phyloP scores from a whole-genome alignment of 192 early-diverging fungal genomes.

The Coemansia sp. region DNA sequence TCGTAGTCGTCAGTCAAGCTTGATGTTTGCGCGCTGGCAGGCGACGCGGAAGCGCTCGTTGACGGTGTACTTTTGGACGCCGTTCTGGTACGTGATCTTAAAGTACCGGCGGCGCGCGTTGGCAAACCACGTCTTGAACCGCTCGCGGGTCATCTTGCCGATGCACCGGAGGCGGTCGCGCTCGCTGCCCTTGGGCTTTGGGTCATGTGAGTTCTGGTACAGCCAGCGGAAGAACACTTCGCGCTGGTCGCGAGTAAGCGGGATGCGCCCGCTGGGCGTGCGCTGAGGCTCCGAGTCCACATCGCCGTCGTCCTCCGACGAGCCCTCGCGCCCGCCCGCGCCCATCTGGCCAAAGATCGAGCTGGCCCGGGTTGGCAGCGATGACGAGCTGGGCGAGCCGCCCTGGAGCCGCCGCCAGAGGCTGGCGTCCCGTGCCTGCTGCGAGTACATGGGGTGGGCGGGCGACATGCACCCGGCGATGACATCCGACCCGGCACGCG shows the following conservation, averaged over 20 bases:
- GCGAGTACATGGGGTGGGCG: neutral
- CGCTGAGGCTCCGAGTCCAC: neutral
- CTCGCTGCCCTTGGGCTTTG: constrained; percentile 47
- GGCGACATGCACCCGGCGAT: neutral
- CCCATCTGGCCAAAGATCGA: neutral
- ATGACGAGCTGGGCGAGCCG: neutral
- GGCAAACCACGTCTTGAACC: constrained; percentile 51
- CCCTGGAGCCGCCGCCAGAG: neutral
- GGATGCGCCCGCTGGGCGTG: constrained; percentile 15
- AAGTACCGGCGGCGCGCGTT: constrained; percentile 50
- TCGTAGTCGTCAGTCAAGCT: constrained; percentile 17
- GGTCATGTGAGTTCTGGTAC: constrained; percentile 31
- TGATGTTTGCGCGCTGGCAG: constrained; percentile 36
- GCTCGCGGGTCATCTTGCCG: constrained; percentile 38
- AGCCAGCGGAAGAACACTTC: constrained; percentile 38
- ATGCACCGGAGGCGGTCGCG: constrained; percentile 35
- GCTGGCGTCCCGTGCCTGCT: neutral
- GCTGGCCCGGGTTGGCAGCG: neutral
- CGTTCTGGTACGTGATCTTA: constrained; percentile 9
- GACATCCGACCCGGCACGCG: constrained; percentile 2
- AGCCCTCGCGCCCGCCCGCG: neutral
- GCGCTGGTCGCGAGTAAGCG: constrained; percentile 31
- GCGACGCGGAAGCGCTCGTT: constrained; percentile 32
- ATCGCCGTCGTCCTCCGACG: constrained; percentile 19
- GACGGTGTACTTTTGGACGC: constrained; percentile 27